Evolutionary conservation across 495 filamentous ascomycete genomes (phyloP), one percentile per base, ranked within the genome.

Genomic region (Monascus purpureus): DNA sequence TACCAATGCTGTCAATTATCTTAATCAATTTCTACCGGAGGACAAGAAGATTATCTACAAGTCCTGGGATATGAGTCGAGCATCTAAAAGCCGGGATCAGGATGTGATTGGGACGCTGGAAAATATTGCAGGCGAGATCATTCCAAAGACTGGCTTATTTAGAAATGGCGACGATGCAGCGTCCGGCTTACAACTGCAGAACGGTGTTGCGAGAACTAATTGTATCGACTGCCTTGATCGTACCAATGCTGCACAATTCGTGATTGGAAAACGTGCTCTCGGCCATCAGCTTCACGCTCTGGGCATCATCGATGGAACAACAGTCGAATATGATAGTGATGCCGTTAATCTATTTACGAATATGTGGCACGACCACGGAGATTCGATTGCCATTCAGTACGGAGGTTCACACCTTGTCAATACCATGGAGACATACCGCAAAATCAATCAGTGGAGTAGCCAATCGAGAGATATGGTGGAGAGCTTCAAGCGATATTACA

Each of bases 381-480:
- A 97, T 47, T 93, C 84, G 13, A 95, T 97, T 49, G 90, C 90
- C 14, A 80, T 95, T 18, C 90, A 97, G 47, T 97, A 97, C 47
- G 92, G 92, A 31, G 92, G 90, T 15, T 95, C 87, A 7, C 90
- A 96, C 52, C 67, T 97, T 1, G 90, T 97, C 37, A 97, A 97
- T 53, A 97, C 90, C 1, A 94, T 95, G 88, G 87, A 87, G 36
- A 96, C 92, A 2, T 97, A 97, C 52, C 77, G 90, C 31, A 95
- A 94, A 53, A 92, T 94, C 49, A 96, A 96, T 38, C 87, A 95
- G 49, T 97, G 90, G 90, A 93, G 83, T 24, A 93, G 85, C 41
- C 83, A 92, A 45, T 94, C 90, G 5, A 70, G 90, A 26, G 90
- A 97, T 52, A 97, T 97, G 90, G 83, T 97, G 7, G 90, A 97